A percentile compares a stretch with the other conserved stretches of the same genome.
These are phyloP conservation scores for Fusarium miscanthi DNA, from an alignment of 2,329 filamentous ascomycete genomes.

Conservation along the genomic window DNA sequence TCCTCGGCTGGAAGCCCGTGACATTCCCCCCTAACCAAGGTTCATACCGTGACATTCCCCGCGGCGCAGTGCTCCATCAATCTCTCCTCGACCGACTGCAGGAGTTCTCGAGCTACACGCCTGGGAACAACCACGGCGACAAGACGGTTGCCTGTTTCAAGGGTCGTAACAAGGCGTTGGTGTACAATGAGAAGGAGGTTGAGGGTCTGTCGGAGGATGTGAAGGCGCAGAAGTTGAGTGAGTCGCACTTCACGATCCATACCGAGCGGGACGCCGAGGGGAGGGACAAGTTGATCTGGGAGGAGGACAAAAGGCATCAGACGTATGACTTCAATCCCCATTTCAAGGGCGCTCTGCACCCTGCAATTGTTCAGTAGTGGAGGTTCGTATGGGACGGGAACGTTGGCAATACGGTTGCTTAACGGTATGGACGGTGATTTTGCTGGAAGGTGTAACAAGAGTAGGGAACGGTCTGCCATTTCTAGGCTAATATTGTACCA, in stretches of 20 bases:
- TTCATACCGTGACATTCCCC: slow-evolving; percentile 52
- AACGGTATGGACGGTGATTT: neutral
- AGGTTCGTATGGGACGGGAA: neutral
- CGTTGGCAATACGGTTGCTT: neutral
- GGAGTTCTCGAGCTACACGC: slow-evolving; percentile 46
- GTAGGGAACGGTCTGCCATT: neutral
- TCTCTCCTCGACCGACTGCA: slow-evolving; percentile 52
- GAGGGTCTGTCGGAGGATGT: neutral
- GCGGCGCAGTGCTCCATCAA: slow-evolving; percentile 53
- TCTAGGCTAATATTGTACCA: neutral
- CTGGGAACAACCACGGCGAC: slow-evolving; percentile 49
- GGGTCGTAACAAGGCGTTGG: slow-evolving; percentile 36
- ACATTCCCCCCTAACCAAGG: slow-evolving; percentile 54
- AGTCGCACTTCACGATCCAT: slow-evolving; percentile 22
- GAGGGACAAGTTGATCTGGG: neutral
- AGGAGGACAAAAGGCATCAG: slow-evolving; percentile 28
- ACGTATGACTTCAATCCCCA: slow-evolving; percentile 33
- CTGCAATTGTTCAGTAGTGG: neutral
- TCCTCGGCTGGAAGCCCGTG: slow-evolving; percentile 36
- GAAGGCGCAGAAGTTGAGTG: neutral
- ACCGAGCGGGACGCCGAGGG: neutral
- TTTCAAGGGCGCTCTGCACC: slow-evolving; percentile 2
- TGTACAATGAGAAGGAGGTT: slow-evolving; percentile 6
- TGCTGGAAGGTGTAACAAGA: neutral
- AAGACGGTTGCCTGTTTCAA: slow-evolving; percentile 42